Conservation (phyloP, 257 asterid species). For the Nicotiana tabacum region DNA sequence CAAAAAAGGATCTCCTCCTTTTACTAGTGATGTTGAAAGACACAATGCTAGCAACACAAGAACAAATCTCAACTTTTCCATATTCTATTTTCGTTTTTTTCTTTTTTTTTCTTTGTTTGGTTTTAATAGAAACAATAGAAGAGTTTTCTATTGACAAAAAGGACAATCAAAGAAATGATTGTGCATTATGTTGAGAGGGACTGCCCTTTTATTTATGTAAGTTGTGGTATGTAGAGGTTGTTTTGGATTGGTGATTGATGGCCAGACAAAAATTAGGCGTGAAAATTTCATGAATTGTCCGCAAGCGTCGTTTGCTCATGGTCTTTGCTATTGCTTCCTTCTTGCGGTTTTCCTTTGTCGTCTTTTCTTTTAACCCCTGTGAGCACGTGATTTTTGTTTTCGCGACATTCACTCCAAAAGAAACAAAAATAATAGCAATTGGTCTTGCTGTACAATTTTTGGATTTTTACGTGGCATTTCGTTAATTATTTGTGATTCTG, state of each 20-base stretch:
- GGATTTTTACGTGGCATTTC: no score
- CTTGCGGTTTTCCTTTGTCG: background rate
- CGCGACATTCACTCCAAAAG: no score
- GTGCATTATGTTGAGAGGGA: background rate
- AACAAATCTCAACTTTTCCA: conserved; percentile 17
- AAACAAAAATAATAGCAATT: no score
- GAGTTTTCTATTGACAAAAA: background rate
- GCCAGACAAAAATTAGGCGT: background rate
- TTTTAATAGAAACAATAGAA: background rate
- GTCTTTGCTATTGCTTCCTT: background rate
- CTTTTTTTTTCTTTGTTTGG: background rate
- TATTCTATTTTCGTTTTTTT: background rate
- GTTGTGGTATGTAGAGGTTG: background rate
- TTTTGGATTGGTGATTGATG: background rate
- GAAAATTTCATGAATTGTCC: background rate
- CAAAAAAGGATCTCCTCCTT: conserved; percentile 46
- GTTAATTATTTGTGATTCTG: no score
- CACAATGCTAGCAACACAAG: conserved; percentile 18
- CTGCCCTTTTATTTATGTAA: background rate
- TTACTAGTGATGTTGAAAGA: conserved; percentile 18
- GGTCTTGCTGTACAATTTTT: no score
- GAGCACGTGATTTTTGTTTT: no score
- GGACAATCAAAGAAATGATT: conserved; percentile 6
- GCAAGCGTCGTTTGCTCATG: background rate
- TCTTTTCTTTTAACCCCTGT: no score